A percentile compares a stretch with the other conserved stretches of the same genome.
phyloP scores from a whole-genome alignment of 257 asterid genomes.

The Euphrasia confusa region DNA sequence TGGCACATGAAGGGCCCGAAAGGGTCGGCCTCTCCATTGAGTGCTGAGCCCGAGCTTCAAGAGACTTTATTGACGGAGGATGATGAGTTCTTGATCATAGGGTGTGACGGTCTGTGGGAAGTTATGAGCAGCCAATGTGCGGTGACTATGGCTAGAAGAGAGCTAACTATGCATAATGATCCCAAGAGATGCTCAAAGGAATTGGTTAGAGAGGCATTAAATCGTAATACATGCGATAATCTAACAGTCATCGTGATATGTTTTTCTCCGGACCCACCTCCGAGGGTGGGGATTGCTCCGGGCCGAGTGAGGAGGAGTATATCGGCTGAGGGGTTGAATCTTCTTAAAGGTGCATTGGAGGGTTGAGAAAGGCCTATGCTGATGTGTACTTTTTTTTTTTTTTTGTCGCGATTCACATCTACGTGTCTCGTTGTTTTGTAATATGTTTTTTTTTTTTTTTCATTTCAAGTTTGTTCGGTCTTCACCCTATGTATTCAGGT shows the following conservation, averaged over 20 bases:
- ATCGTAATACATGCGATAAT: conserved; percentile 68
- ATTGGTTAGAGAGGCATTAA: conserved; percentile 72
- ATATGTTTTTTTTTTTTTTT: background rate
- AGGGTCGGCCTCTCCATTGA: conserved; percentile 65
- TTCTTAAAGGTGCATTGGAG: conserved; percentile 67
- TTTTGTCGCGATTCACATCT: background rate
- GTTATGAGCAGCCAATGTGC: conserved; percentile 93
- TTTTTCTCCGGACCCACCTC: conserved; percentile 74
- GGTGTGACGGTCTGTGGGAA: conserved; percentile 86
- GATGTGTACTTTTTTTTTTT: conserved; percentile 2
- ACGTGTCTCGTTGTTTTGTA: background rate
- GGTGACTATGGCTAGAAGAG: conserved; percentile 69
- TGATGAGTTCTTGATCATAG: conserved; percentile 73
- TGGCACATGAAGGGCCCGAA: conserved; percentile 88
- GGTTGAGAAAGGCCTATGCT: conserved; percentile 25
- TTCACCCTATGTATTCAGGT: conserved; percentile 13
- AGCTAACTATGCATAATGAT: conserved; percentile 70
- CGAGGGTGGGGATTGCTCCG: conserved; percentile 46
- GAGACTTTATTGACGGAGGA: conserved; percentile 55
- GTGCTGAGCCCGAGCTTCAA: conserved; percentile 73
- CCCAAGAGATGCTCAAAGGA: conserved; percentile 70
- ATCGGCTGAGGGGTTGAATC: conserved; percentile 67
- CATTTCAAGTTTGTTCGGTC: background rate
- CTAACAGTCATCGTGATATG: conserved; percentile 64
- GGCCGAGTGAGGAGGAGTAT: conserved; percentile 53